A percentile compares a stretch with the other conserved stretches of the same genome.
Conservation (phyloP, 345 rosid genomes). For the Geranium rotundifolium region DNA sequence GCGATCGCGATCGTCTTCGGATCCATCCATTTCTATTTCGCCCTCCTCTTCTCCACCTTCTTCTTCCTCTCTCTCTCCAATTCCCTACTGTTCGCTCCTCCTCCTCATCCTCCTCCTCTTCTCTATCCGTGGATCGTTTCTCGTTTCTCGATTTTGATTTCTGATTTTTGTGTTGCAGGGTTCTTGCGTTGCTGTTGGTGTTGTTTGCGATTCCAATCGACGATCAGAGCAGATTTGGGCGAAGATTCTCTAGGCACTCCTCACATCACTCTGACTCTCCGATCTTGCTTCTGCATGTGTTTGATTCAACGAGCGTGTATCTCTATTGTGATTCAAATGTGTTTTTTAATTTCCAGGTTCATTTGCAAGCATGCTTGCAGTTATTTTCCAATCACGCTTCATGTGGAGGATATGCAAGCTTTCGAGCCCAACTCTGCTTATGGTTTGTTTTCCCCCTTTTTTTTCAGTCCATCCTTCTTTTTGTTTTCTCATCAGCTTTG, state of each 20-base stretch:
- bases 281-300: not conserved
- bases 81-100: not conserved
- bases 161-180: constrained; percentile 25
- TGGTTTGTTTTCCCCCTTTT: constrained; percentile 34
- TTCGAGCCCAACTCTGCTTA: constrained; percentile 58
- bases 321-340: not conserved
- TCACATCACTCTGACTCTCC: too few species aligned
- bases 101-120: too few species aligned
- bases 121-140: constrained; percentile 1
- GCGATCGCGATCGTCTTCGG: constrained; percentile 65
- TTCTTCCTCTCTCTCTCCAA: constrained; percentile 7
- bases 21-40: constrained; percentile 48
- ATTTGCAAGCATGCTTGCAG: constrained; percentile 61
- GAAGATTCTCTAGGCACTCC: constrained; percentile 59
- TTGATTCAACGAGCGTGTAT: not conserved
- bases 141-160: not conserved
- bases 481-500: too few species aligned
- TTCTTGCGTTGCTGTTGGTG: constrained; percentile 42
- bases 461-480: not conserved
- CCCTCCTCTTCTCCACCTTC: constrained; percentile 4
- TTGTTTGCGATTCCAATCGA: constrained; percentile 62
- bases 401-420: constrained; percentile 59
- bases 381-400: constrained; percentile 66
- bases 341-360: constrained; percentile 41
- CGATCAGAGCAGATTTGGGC: constrained; percentile 44